Base-by-base conservation (phyloP, 2,329 filamentous ascomycete species). In the Chaetothyriales sp. region DNA sequence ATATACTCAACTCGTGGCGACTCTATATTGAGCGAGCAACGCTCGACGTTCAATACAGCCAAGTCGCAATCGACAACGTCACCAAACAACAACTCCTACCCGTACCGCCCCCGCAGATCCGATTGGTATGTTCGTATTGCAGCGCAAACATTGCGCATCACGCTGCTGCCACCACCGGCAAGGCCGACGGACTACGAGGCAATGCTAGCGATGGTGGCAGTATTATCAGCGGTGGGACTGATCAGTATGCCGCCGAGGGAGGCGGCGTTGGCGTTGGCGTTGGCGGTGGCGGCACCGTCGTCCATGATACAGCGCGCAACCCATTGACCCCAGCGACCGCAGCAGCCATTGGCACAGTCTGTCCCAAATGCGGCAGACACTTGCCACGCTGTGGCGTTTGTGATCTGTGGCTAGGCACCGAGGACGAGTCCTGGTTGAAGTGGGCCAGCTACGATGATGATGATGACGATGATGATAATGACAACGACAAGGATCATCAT, bases 361-460 rank as follows among this genome's bases (percentile, higher is more conserved):
- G 79, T 60, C 76, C 76, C 0, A 74, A 74, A 47, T 83, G 79
- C 59, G 75, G 74, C n/a, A 68, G 76, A 1, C 76, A 78, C 57
- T 75, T 82, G 71, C 79, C 79, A 1, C 70, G 78, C 2, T 83
- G 79, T 57, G 77, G 75, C 1, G 68, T 83, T 9, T 83, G 79
- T 59, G 75, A 74, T 60, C 64, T 78, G 55, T 81, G 77, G 77
- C 67, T 82, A 2, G 79, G 79, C 0, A 71, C 71, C 10, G 74
- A 77, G 0, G 76, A 80, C 61, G 73, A 76, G 4, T 68, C 69
- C 55, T 72, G 55, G 45, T 46, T 59, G 43, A 57, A 57, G 18
- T 58, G 57, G 55, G 55, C 55, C 49, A 51, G 50, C 7, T 28
- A 25, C 8, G 52, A 52, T 36, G 44, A 51, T 15, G 47, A 32